Conservation (phyloP, 495 filamentous ascomycete genomes). For the Neurospora sublineolata region DNA sequence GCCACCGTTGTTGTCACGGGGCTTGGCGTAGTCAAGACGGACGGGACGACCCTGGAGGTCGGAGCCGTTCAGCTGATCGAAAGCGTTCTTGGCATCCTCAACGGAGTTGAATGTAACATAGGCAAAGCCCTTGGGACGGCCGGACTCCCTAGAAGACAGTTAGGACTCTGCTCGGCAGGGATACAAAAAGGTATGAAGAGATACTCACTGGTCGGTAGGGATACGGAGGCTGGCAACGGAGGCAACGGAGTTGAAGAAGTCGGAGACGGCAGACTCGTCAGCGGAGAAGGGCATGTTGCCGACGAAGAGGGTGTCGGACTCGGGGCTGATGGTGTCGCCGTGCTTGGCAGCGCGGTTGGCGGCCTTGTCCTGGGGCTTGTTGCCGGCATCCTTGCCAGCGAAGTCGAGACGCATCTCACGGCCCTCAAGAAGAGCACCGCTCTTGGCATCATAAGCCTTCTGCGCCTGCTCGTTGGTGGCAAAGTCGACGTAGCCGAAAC, state of each 20-base stretch:
- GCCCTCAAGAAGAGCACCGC: conserved; percentile 68
- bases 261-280: conserved; percentile 61
- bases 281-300: conserved; percentile 86
- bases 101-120: conserved; percentile 78
- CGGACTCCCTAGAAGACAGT: conserved; percentile 51
- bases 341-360: conserved; percentile 60
- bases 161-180: conserved; percentile 18
- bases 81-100: conserved; percentile 74
- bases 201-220: conserved; percentile 66
- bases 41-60: conserved; percentile 66
- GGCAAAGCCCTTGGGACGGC: conserved; percentile 86
- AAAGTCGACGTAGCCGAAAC: conserved; percentile 97
- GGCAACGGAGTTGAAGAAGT: conserved; percentile 62
- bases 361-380: conserved; percentile 43
- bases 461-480: conserved; percentile 53
- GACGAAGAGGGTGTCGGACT: conserved; percentile 81
- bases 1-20: conserved; percentile 52
- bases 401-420: conserved; percentile 86
- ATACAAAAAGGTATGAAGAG: not conserved
- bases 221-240: conserved; percentile 69
- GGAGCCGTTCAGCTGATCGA: conserved; percentile 61
- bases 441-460: conserved; percentile 71
- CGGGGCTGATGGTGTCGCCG: conserved; percentile 65
- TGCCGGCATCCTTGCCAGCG: conserved; percentile 54
- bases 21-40: conserved; percentile 81